A percentile compares a stretch with the other conserved stretches of the same genome.
phyloP scores from a whole-genome alignment of 2,329 filamentous ascomycete species.

The Neonectria neomacrospora region DNA sequence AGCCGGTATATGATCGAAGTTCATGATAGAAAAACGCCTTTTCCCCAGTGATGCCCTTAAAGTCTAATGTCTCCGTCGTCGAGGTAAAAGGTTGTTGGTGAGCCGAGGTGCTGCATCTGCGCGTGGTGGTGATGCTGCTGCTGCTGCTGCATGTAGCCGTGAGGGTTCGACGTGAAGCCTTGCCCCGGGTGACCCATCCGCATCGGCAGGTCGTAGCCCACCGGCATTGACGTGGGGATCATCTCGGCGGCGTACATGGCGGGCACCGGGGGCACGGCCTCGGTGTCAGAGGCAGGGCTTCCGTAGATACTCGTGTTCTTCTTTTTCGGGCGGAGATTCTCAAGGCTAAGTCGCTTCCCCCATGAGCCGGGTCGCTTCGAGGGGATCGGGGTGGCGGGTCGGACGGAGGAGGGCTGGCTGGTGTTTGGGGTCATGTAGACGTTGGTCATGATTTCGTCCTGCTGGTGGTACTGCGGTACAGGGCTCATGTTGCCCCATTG shows the following conservation, averaged over 20 bases:
- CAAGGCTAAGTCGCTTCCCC: constrained; percentile 52
- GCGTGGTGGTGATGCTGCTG: constrained; percentile 20
- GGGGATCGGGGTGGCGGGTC: constrained; percentile 53
- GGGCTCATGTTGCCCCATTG: constrained; percentile 41
- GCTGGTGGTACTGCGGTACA: constrained; percentile 46
- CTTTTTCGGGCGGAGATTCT: constrained; percentile 52
- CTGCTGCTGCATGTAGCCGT: constrained; percentile 35
- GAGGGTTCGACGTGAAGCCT: constrained; percentile 40
- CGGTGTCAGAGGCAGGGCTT: constrained; percentile 43
- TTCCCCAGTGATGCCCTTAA: constrained; percentile 27
- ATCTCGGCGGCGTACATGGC: constrained; percentile 44
- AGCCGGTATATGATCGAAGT: constrained; percentile 32
- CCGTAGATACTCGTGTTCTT: constrained; percentile 48
- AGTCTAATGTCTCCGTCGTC: constrained; percentile 45
- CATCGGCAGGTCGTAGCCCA: constrained; percentile 45
- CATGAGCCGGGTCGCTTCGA: constrained; percentile 54
- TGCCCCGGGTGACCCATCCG: constrained; percentile 42
- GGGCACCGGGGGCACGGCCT: constrained; percentile 44
- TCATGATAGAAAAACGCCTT: constrained; percentile 31
- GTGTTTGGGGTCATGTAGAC: constrained; percentile 41
- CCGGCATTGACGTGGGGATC: constrained; percentile 44
- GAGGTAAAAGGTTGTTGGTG: constrained; percentile 44
- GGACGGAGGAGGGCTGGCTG: constrained; percentile 41
- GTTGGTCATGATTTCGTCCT: constrained; percentile 44
- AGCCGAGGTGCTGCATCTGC: constrained; percentile 44